Conservation (phyloP, 805 yeast species). For the Candida insectalens region DNA sequence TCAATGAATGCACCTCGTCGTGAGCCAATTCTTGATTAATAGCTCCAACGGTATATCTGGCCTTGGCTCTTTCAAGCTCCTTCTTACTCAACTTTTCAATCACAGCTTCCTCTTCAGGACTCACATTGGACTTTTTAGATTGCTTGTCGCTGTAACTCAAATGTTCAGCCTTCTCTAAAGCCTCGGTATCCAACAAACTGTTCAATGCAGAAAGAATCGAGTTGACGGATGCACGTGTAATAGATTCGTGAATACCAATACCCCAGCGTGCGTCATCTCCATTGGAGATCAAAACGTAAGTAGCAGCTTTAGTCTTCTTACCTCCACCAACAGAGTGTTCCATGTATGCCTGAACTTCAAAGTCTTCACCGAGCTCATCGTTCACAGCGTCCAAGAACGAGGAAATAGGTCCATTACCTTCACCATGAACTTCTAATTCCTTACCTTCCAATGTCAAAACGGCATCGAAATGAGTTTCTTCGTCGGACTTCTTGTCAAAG, state of each 20-base stretch:
- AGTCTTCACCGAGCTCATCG: slow-evolving; percentile 36
- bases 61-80: too few species aligned
- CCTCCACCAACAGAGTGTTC: slow-evolving; percentile 73
- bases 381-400: slow-evolving; percentile 60
- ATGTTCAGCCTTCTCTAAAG: neutral
- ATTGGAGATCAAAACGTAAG: slow-evolving; percentile 39
- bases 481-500: slow-evolving; percentile 25
- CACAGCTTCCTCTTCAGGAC: too few species aligned
- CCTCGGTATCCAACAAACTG: slow-evolving; percentile 9
- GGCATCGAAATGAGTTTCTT: slow-evolving; percentile 33
- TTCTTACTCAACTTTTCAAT: too few species aligned
- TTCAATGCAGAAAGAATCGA: slow-evolving; percentile 61
- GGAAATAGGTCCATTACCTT: slow-evolving; percentile 75
- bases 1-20: too few species aligned
- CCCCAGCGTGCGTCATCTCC: slow-evolving; percentile 53
- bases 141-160: too few species aligned
- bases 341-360: slow-evolving; percentile 57
- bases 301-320: slow-evolving; percentile 63
- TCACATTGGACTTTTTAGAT: too few species aligned
- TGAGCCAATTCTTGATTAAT: too few species aligned
- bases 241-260: slow-evolving; percentile 87
- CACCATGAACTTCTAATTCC: slow-evolving; percentile 34
- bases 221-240: slow-evolving; percentile 72
- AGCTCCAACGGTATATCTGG: too few species aligned
- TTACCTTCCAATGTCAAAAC: slow-evolving; percentile 28